Evolutionary conservation across 345 rosid species (phyloP).

Genomic region (Reutealis trisperma): DNA sequence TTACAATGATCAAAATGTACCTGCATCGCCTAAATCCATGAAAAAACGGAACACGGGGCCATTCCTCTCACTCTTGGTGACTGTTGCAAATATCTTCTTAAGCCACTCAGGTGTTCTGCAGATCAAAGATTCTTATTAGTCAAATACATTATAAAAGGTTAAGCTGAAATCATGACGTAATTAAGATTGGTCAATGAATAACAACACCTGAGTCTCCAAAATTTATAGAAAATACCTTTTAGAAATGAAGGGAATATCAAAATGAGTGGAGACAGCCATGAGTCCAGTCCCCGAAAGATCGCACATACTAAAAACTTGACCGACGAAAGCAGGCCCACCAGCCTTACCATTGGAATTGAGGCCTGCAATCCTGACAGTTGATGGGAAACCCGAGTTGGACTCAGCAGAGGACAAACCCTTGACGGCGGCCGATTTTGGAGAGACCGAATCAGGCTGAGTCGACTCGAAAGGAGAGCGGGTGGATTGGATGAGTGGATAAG

Average conservation of each 20-base stretch:
- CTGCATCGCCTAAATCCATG: conserved; percentile 97
- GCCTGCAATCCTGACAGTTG: conserved; percentile 74
- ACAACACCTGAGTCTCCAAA: too few relatives aligned
- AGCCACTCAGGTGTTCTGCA: conserved; percentile 89
- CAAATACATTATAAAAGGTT: neutral
- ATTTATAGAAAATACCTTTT: conserved; percentile 45
- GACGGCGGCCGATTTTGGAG: conserved; percentile 48
- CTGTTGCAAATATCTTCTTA: conserved; percentile 73
- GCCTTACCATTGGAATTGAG: conserved; percentile 63
- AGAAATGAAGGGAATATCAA: conserved; percentile 84
- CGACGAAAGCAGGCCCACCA: conserved; percentile 94
- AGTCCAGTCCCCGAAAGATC: conserved; percentile 96
- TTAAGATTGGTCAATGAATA: too few relatives aligned
- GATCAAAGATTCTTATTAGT: conserved; percentile 16
- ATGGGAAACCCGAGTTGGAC: conserved; percentile 61
- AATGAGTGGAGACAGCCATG: conserved; percentile 94
- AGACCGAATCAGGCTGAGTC: conserved; percentile 41
- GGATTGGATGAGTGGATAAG: conserved; percentile 14
- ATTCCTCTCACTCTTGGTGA: conserved; percentile 81
- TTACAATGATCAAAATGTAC: conserved; percentile 31
- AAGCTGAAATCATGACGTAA: too few relatives aligned
- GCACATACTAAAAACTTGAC: conserved; percentile 97
- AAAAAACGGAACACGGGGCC: conserved; percentile 91
- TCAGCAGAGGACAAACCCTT: conserved; percentile 48
- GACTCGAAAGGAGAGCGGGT: conserved; percentile 34